Evolutionary conservation across 495 filamentous ascomycete species (phyloP).

Genomic region (Penicillium paradoxum): DNA sequence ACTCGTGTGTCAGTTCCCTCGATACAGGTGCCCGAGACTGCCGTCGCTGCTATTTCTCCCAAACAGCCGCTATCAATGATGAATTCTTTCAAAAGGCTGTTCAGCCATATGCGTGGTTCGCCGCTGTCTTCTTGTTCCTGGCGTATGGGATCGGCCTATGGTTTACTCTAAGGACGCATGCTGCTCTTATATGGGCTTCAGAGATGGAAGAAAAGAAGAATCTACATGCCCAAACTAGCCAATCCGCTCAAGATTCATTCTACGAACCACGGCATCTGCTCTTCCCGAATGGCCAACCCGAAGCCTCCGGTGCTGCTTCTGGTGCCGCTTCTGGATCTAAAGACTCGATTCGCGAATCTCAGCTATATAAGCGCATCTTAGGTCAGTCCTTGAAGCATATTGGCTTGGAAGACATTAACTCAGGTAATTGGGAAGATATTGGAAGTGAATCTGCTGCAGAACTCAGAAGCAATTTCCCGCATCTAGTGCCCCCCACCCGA

Average conservation of each 20-base stretch:
- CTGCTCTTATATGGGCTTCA: constrained; percentile 91
- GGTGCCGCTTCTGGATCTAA: constrained; percentile 22
- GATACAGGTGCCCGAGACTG: constrained; percentile 60
- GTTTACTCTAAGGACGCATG: constrained; percentile 95
- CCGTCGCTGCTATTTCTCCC: constrained; percentile 88
- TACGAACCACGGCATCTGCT: constrained; percentile 38
- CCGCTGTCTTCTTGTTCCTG: constrained; percentile 78
- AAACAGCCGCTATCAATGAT: constrained; percentile 78
- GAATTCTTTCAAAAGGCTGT: constrained; percentile 86
- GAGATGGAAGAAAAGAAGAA: constrained; percentile 81
- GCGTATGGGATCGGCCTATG: constrained; percentile 91
- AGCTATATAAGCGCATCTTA: constrained; percentile 88
- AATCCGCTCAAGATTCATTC: constrained; percentile 33
- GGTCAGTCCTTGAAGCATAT: constrained; percentile 81
- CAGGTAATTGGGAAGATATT: constrained; percentile 40
- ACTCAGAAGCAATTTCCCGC: constrained; percentile 43
- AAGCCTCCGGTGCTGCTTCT: constrained; percentile 21
- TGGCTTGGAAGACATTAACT: constrained; percentile 53
- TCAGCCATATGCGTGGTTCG: constrained; percentile 86
- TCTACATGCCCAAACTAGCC: constrained; percentile 16
- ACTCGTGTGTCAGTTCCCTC: constrained; percentile 58
- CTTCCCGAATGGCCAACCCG: constrained; percentile 28
- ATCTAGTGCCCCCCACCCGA: constrained; percentile 59
- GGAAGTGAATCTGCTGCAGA: constrained; percentile 19
- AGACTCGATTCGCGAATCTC: constrained; percentile 67